Base-by-base conservation (phyloP, 2,329 filamentous ascomycete genomes). In the Phialemoniopsis sp. region DNA sequence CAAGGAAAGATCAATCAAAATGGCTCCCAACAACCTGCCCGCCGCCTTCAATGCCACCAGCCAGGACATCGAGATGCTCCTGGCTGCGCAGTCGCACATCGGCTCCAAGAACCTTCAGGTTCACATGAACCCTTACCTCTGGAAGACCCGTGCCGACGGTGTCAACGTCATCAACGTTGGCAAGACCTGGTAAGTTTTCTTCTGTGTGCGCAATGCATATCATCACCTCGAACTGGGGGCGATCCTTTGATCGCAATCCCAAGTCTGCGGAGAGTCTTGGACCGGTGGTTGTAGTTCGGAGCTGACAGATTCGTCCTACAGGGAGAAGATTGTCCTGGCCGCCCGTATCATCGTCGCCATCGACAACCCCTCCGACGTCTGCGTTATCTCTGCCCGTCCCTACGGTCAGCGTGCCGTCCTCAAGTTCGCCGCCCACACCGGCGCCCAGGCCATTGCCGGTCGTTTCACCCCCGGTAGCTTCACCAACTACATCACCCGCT, bases 401-500 rank as follows among this genome's bases (percentile, higher is more conserved):
- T 98, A 97, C 74, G 93, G 93, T 57, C 93, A 98, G 82, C 91
- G 93, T 76, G 91, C 93, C 60, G 94, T 98, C 66, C 87, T 98
- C 70, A 98, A 98, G 86, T 98, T 98, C 78, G 93, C 93, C 63
- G 78, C 89, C 53, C 93, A 98, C 86, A 98, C 93, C 56, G 93
- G 93, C 68, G 90, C 94, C 63, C 87, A 89, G 63, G 87, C 93
- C 71, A 98, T 98, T 65, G 94, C 93, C 63, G 93, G 93, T 78
- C 93, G 93, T 70, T 98, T 98, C 87, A 98, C 93, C 67, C 93
- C 93, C 69, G 93, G 93, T 87, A 95, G 91, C 74, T 98, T 98
- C 86, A 98, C 93, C 82, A 98, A 98, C 85, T 98, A 98, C 87
- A 98, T 98, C 86, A 98, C 94, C 73, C 91, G 93, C 66, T 97